Conservation (phyloP, 163 green algal species). For the Smithsoniella earleae region DNA sequence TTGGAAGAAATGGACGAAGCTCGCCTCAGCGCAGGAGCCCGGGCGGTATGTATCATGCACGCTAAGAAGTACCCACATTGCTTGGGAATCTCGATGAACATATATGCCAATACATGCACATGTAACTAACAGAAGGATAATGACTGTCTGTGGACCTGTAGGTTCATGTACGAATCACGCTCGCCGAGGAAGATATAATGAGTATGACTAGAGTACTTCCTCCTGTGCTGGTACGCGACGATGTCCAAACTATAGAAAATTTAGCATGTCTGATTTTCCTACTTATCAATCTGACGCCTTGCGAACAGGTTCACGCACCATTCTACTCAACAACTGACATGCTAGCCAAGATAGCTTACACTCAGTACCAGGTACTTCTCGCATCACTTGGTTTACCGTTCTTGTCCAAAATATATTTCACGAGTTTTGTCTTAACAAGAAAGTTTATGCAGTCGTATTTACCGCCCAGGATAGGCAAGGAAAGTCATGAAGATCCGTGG, state of each 20-base stretch:
- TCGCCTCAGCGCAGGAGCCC: not conserved
- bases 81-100: not conserved
- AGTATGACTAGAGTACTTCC: slow-evolving; percentile 10
- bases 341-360: not conserved
- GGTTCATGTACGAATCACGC: slow-evolving; percentile 15
- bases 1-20: not conserved
- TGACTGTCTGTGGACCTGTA: not conserved
- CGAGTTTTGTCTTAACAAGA: too few species aligned
- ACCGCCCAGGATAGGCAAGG: not conserved
- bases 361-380: not conserved
- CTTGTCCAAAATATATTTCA: not conserved
- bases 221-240: not conserved
- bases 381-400: not conserved
- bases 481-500: not conserved
- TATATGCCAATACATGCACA: not conserved
- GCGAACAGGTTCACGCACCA: not conserved
- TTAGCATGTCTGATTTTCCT: not conserved
- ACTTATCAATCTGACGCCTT: not conserved
- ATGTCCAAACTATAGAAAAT: not conserved
- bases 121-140: too few species aligned
- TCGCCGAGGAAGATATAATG: not conserved
- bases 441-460: slow-evolving; percentile 9
- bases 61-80: not conserved
- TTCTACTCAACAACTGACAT: slow-evolving; percentile 7
- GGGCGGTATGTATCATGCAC: not conserved